Evolutionary conservation across 129 eudicot genomes (phyloP).

Genomic region (Pittosporum tobira): DNA sequence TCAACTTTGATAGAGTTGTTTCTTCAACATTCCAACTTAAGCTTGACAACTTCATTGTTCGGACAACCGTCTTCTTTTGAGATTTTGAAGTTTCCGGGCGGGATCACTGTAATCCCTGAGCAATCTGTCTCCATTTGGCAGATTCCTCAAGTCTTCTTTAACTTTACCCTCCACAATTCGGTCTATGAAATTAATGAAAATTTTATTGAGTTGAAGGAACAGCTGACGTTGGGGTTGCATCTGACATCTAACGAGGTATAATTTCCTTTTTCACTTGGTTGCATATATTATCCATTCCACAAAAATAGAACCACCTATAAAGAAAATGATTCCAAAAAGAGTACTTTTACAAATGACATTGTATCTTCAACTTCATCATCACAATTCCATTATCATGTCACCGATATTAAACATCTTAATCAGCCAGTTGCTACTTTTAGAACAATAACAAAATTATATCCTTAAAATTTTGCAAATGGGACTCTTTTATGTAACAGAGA

Average conservation of each 20-base stretch:
- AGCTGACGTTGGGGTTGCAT: constrained; percentile 54
- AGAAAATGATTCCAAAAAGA: too few relatives aligned
- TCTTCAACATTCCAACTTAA: constrained; percentile 46
- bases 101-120: constrained; percentile 54
- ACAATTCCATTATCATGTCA: too few relatives aligned
- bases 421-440: too few relatives aligned
- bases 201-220: constrained; percentile 44
- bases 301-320: too few relatives aligned
- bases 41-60: constrained; percentile 49
- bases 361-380: too few relatives aligned
- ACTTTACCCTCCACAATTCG: constrained; percentile 60
- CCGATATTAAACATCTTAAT: too few relatives aligned
- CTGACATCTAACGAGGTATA: constrained; percentile 61
- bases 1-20: constrained; percentile 49
- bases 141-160: constrained; percentile 44
- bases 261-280: too few relatives aligned
- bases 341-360: too few relatives aligned
- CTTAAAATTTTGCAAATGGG: too few relatives aligned
- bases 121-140: constrained; percentile 25
- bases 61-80: constrained; percentile 53
- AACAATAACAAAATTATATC: too few relatives aligned
- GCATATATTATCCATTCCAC: too few relatives aligned
- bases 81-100: constrained; percentile 50
- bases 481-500: too few relatives aligned
- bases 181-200: constrained; percentile 51